Conservation (phyloP, 495 filamentous ascomycete genomes). For the Penicillium manginii region DNA sequence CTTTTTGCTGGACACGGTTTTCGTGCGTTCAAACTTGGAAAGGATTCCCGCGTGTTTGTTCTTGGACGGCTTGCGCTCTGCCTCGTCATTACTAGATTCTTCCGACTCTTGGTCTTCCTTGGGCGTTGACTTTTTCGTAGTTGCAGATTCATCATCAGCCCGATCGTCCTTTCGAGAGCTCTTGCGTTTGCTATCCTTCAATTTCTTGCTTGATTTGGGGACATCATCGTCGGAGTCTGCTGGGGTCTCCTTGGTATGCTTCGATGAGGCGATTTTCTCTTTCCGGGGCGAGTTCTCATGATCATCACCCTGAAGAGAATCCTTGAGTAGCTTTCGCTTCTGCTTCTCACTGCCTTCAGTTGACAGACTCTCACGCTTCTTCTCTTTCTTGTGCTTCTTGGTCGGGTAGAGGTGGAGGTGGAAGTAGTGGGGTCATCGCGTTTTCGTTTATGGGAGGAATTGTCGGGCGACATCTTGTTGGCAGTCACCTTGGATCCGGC, state of each 20-base stretch:
- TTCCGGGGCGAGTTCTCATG: constrained; percentile 29
- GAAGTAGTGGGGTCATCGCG: constrained; percentile 38
- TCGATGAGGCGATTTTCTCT: constrained; percentile 35
- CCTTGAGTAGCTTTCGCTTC: constrained; percentile 29
- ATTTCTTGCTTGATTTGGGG: constrained; percentile 32
- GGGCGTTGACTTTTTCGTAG: constrained; percentile 21
- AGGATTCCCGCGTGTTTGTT: constrained; percentile 47
- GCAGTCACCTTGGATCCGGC: constrained; percentile 23
- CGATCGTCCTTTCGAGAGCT: constrained; percentile 19
- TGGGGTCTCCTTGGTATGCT: constrained; percentile 27
- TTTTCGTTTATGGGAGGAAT: constrained; percentile 43
- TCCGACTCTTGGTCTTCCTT: constrained; percentile 15
- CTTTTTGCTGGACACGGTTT: constrained; percentile 37
- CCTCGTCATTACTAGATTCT: constrained; percentile 10
- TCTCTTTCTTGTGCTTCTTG: constrained; percentile 46
- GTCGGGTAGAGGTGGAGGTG: constrained; percentile 41
- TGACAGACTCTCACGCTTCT: constrained; percentile 33
- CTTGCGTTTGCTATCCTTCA: constrained; percentile 34
- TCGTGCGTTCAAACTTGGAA: constrained; percentile 51
- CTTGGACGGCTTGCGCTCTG: constrained; percentile 25
- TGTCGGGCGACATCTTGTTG: constrained; percentile 23
- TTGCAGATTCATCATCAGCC: constrained; percentile 21
- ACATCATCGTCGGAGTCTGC: constrained; percentile 23
- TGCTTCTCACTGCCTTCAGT: constrained; percentile 32
- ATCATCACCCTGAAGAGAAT: constrained; percentile 19